Evolutionary conservation across 2,329 filamentous ascomycete genomes (phyloP).

Genomic region (Arthrobotrys musiformis): DNA sequence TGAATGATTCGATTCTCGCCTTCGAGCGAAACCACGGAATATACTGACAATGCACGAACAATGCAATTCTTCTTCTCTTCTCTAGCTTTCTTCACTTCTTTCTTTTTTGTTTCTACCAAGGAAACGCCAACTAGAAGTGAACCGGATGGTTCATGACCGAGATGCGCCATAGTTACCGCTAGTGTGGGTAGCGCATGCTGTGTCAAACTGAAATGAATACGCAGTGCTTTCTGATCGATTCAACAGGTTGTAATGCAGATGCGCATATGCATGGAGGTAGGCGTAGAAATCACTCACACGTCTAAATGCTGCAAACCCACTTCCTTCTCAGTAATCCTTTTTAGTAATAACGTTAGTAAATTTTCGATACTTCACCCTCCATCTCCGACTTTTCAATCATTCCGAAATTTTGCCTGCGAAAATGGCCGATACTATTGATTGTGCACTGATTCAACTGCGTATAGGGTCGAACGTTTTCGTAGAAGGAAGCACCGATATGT

Average conservation of each 20-base stretch:
- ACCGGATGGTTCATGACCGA: constrained; percentile 37
- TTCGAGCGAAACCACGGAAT: too few relatives aligned
- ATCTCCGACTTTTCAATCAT: constrained; percentile 26
- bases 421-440: not conserved
- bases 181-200: not conserved
- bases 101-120: not conserved
- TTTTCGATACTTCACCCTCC: not conserved
- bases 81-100: too few relatives aligned
- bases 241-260: constrained; percentile 41
- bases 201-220: constrained; percentile 1
- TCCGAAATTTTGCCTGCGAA: constrained; percentile 50
- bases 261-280: not conserved
- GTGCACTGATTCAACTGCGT: not conserved
- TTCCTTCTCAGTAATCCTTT: not conserved
- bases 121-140: constrained; percentile 1
- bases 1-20: too few relatives aligned
- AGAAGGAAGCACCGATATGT: not conserved
- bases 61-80: too few relatives aligned
- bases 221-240: constrained; percentile 36
- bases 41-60: too few relatives aligned
- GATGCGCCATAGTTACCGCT: constrained; percentile 9
- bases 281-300: constrained; percentile 45
- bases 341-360: constrained; percentile 55
- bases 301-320: too few relatives aligned
- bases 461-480: not conserved